A percentile compares a stretch with the other conserved stretches of the same genome.
Evolutionary conservation across 2,329 filamentous ascomycete species (phyloP).

Genomic region (Colletotrichum orbiculare): DNA sequence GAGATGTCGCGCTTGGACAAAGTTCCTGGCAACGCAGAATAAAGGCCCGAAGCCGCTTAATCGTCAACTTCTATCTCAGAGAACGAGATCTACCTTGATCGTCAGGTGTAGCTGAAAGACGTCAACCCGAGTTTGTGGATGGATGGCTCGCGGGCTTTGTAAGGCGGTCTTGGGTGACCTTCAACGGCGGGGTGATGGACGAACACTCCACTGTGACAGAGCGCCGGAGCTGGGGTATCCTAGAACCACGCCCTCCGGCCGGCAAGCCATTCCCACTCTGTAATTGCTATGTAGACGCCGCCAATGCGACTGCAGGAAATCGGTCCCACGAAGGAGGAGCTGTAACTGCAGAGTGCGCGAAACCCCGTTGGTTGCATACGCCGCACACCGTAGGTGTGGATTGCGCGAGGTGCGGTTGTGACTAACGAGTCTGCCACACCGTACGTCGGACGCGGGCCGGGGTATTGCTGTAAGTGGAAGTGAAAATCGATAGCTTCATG

Average conservation of each 20-base stretch:
- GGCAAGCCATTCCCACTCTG: conserved; percentile 1
- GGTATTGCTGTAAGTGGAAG: not conserved
- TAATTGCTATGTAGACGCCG: conserved; percentile 6
- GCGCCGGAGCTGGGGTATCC: conserved; percentile 7
- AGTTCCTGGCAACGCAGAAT: too few relatives aligned
- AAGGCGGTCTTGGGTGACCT: conserved; percentile 2
- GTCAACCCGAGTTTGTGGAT: conserved; percentile 11
- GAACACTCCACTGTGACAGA: conserved; percentile 12
- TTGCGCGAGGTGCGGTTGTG: not conserved
- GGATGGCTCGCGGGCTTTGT: conserved; percentile 22
- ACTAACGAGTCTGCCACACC: not conserved
- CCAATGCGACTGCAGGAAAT: conserved; percentile 24
- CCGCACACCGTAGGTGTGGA: not conserved
- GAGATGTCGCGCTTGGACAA: not conserved
- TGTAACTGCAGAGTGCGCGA: not conserved
- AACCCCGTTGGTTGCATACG: not conserved
- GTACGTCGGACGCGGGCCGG: not conserved
- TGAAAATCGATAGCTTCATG: conserved; percentile 1
- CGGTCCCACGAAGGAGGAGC: conserved; percentile 1
- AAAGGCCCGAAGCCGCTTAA: not conserved
- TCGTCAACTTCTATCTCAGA: not conserved
- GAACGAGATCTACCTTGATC: not conserved
- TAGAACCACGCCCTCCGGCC: conserved; percentile 20
- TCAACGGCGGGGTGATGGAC: conserved; percentile 16
- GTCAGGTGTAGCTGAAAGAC: conserved; percentile 3